These are phyloP conservation scores for Phoenix roebelenii DNA, from an alignment of 176 grass and related monocot species.

Conservation along the genomic window DNA sequence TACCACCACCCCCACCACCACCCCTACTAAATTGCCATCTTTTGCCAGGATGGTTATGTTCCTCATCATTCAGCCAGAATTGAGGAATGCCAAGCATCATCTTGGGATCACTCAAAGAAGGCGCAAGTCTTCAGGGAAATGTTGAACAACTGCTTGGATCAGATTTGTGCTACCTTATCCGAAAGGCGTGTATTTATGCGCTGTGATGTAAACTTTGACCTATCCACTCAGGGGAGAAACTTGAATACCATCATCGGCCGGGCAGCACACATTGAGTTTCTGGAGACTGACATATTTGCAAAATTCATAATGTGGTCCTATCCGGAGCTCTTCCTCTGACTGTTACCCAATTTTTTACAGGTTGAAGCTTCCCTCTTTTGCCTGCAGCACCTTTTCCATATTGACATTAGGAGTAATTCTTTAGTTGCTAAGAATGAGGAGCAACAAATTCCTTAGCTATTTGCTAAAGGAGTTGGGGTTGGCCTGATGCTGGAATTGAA, in stretches of 20 bases:
- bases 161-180: conserved; percentile 50
- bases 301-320: conserved; percentile 96
- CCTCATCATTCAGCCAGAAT: conserved; percentile 90
- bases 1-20: no score
- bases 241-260: conserved; percentile 80
- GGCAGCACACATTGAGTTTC: conserved; percentile 80
- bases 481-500: no score
- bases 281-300: conserved; percentile 59
- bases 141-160: conserved; percentile 76
- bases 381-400: not conserved
- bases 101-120: conserved; percentile 54
- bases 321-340: conserved; percentile 57
- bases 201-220: conserved; percentile 70
- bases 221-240: conserved; percentile 39
- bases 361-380: not conserved
- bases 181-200: conserved; percentile 67
- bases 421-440: no score
- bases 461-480: no score
- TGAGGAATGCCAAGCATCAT: conserved; percentile 47
- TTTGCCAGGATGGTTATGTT: conserved; percentile 73
- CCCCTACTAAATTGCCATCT: conserved; percentile 1
- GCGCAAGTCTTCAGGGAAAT: conserved; percentile 75
- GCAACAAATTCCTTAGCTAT: no score
- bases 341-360: no score
- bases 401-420: not conserved